phyloP scores from a whole-genome alignment of 225 moss, liverwort and hornwort genomes.

The Marchantia polymorpha region DNA sequence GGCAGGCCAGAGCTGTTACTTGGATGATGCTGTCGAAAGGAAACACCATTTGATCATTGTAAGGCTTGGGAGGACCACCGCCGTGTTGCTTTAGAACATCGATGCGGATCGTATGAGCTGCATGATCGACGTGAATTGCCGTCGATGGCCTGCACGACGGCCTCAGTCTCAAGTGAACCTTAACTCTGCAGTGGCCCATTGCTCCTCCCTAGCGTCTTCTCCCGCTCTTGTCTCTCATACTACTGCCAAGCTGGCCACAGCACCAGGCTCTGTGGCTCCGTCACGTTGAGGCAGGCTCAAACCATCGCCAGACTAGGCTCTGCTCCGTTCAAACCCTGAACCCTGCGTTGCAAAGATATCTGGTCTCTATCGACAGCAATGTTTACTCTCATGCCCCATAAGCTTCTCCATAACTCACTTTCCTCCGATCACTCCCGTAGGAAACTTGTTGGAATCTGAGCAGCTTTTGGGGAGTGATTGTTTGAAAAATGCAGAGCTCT shows the following conservation, averaged over 20 bases:
- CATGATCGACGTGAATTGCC: constrained; percentile 63
- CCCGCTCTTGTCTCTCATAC: not conserved
- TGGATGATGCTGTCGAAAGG: constrained; percentile 70
- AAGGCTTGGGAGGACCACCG: constrained; percentile 75
- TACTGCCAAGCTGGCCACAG: not conserved
- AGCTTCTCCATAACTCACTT: not conserved
- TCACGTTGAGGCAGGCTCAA: no score
- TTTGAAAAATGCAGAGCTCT: no score
- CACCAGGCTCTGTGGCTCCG: no score
- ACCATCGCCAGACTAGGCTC: not conserved
- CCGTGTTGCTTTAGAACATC: constrained; percentile 69
- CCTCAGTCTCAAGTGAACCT: constrained; percentile 72
- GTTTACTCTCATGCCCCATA: not conserved
- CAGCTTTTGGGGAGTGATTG: no score
- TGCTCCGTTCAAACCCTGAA: not conserved
- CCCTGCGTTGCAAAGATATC: not conserved
- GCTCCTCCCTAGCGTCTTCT: not conserved
- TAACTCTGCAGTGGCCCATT: constrained; percentile 57
- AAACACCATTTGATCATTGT: constrained; percentile 79
- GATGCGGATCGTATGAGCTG: constrained; percentile 57
- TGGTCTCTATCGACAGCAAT: not conserved
- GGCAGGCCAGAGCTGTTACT: constrained; percentile 37
- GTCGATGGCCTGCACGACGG: constrained; percentile 80
- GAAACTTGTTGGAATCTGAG: not conserved
- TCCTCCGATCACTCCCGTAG: not conserved